phyloP scores from a whole-genome alignment of 352 stramenopile species.

The Pythium pyrilobum region DNA sequence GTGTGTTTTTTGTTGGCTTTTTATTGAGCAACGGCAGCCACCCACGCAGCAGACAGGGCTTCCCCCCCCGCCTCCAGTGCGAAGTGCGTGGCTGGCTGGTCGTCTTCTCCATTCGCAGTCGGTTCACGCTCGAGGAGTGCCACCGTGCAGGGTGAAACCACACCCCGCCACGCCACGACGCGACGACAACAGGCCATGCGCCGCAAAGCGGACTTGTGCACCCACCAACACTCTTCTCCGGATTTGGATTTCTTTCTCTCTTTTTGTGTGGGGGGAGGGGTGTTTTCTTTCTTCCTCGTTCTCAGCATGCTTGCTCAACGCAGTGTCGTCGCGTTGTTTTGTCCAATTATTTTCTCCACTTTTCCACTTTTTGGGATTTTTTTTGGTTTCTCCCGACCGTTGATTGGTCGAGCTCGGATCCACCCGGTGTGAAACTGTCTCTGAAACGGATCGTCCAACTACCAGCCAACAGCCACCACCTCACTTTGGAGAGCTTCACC shows the following conservation, averaged over 20 bases:
- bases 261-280: too few species aligned
- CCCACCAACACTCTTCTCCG: slow-evolving; percentile 1
- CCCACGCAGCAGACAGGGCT: too few species aligned
- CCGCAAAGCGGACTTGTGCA: background rate
- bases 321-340: slow-evolving; percentile 1
- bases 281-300: slow-evolving; percentile 5
- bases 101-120: too few species aligned
- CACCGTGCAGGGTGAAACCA: too few species aligned
- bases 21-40: too few species aligned
- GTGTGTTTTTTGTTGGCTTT: too few species aligned
- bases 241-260: background rate
- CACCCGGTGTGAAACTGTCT: slow-evolving; percentile 12
- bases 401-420: slow-evolving; percentile 16
- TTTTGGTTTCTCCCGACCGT: background rate
- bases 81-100: background rate
- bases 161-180: background rate
- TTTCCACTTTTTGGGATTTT: slow-evolving; percentile 2
- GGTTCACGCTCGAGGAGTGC: too few species aligned
- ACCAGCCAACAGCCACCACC: slow-evolving; percentile 20
- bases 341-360: background rate
- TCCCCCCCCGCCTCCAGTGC: too few species aligned
- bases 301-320: slow-evolving; percentile 9
- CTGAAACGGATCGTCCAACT: slow-evolving; percentile 23
- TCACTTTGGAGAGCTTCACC: background rate
- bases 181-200: slow-evolving; percentile 2